Conservation (phyloP, 495 filamentous ascomycete genomes). For the Apodospora peruviana region DNA sequence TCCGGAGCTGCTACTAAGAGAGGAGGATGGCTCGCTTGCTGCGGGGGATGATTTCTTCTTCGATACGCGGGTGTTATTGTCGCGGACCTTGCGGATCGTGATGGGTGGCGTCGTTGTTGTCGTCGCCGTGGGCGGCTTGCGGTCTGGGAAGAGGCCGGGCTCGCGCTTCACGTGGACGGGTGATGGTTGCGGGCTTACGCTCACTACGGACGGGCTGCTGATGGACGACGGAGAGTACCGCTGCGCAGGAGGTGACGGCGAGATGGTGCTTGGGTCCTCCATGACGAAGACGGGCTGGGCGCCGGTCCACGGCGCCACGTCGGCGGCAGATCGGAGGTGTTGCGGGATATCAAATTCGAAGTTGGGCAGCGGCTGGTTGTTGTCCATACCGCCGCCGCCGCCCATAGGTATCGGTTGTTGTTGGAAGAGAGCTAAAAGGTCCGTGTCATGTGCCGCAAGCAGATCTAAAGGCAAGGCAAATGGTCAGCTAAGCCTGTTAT, state of each 20-base stretch:
- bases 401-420: neutral
- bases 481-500: neutral
- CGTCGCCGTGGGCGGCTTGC: neutral
- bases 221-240: conserved; percentile 23
- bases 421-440: neutral
- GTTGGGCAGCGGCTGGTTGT: conserved; percentile 10
- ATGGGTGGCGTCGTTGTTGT: conserved; percentile 13
- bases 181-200: conserved; percentile 17
- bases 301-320: conserved; percentile 36
- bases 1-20: conserved; percentile 4
- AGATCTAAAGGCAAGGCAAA: neutral
- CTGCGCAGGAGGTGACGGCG: conserved; percentile 26
- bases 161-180: conserved; percentile 25
- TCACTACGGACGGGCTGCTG: conserved; percentile 2
- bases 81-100: conserved; percentile 30
- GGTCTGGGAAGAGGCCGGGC: conserved; percentile 3
- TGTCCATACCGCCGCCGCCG: conserved; percentile 1
- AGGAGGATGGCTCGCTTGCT: neutral
- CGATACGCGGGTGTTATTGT: conserved; percentile 18
- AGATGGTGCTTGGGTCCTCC: conserved; percentile 28
- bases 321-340: conserved; percentile 21
- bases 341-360: conserved; percentile 28
- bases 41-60: conserved; percentile 29
- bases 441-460: neutral
- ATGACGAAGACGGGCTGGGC: conserved; percentile 27